phyloP scores from a whole-genome alignment of 2,329 filamentous ascomycete genomes.

The Beauveria caledonica region DNA sequence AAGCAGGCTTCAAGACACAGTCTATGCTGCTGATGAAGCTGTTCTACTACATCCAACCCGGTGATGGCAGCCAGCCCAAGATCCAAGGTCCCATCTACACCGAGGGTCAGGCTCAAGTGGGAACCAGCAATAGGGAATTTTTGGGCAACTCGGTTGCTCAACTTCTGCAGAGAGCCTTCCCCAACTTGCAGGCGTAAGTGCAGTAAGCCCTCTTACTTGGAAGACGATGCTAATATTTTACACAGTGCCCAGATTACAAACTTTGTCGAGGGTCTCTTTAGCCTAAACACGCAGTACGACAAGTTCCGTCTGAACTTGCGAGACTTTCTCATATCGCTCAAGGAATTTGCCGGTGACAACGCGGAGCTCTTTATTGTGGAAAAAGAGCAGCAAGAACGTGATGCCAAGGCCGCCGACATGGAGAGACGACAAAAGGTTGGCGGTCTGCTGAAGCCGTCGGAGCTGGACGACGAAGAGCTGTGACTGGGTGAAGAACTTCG shows the following conservation, averaged over 20 bases:
- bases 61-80: slow-evolving; percentile 63
- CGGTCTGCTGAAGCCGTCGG: slow-evolving; percentile 92
- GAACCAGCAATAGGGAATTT: slow-evolving; percentile 87
- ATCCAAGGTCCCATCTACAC: slow-evolving; percentile 88
- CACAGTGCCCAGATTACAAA: slow-evolving; percentile 72
- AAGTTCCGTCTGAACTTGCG: slow-evolving; percentile 94
- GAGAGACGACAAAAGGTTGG: slow-evolving; percentile 92
- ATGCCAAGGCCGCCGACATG: slow-evolving; percentile 79
- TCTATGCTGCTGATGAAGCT: slow-evolving; percentile 88
- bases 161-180: slow-evolving; percentile 81
- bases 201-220: neutral
- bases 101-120: slow-evolving; percentile 69
- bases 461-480: slow-evolving; percentile 83
- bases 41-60: slow-evolving; percentile 86
- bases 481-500: slow-evolving; percentile 71
- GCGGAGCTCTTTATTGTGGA: slow-evolving; percentile 89
- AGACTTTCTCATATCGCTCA: slow-evolving; percentile 94
- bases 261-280: slow-evolving; percentile 87
- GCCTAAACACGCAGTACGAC: slow-evolving; percentile 78
- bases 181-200: slow-evolving; percentile 80
- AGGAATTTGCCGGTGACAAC: slow-evolving; percentile 95
- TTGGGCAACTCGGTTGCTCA: slow-evolving; percentile 79
- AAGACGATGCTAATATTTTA: slow-evolving; percentile 25
- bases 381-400: slow-evolving; percentile 82
- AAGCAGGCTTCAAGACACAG: slow-evolving; percentile 98